Evolutionary conservation across 2,329 filamentous ascomycete genomes (phyloP).

Genomic region (Sporothrix luriei): DNA sequence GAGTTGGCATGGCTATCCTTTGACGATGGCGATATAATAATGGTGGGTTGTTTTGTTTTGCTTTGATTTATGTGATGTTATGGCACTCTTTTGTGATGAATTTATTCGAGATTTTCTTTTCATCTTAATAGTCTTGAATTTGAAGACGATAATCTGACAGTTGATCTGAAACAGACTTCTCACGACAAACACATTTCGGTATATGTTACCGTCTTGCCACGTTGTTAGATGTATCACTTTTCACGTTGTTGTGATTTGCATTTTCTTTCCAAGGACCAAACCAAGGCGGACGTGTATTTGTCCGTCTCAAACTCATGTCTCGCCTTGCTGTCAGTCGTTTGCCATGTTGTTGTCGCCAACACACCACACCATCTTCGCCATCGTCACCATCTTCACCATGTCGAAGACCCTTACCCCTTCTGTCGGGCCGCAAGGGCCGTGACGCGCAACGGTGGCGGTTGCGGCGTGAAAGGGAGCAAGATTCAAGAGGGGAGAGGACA

Average conservation of each 20-base stretch:
- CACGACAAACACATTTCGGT: background rate
- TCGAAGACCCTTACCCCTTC: background rate
- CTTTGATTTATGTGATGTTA: too few relatives aligned
- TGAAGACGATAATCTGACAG: too few relatives aligned
- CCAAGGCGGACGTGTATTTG: background rate
- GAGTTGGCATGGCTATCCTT: background rate
- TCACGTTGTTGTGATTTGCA: background rate
- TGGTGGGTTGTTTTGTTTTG: too few relatives aligned
- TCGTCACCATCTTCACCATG: background rate
- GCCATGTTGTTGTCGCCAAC: background rate
- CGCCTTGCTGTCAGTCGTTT: background rate
- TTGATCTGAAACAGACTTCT: background rate
- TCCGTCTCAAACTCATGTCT: background rate
- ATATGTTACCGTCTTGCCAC: background rate
- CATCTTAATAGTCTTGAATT: too few relatives aligned
- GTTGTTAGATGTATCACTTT: background rate
- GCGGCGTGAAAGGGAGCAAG: background rate
- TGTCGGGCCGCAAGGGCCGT: constrained; percentile 25
- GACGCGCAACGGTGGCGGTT: constrained; percentile 1
- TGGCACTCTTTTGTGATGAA: background rate
- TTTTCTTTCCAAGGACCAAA: background rate
- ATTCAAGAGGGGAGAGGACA: background rate
- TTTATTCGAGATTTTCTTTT: background rate
- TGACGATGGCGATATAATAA: background rate
- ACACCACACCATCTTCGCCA: background rate